Conservation (phyloP, 257 asterid genomes). For the Nicotiana obtusifolia region DNA sequence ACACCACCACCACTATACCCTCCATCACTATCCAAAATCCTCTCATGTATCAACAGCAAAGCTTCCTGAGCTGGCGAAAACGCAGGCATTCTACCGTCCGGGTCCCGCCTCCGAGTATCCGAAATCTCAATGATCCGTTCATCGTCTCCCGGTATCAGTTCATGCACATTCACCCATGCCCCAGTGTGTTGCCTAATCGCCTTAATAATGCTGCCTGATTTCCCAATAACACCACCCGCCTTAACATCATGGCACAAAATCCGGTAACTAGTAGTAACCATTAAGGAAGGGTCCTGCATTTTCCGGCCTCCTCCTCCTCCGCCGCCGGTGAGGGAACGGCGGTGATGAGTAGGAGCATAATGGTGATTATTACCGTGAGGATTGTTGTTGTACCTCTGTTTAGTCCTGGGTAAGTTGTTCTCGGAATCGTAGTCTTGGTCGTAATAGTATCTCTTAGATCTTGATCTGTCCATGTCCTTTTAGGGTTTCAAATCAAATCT, state of each 20-base stretch:
- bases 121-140: slow-evolving; percentile 92
- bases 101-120: slow-evolving; percentile 65
- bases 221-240: slow-evolving; percentile 96
- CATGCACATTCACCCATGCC: slow-evolving; percentile 92
- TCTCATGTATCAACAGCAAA: slow-evolving; percentile 68
- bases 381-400: slow-evolving; percentile 15
- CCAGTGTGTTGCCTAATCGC: slow-evolving; percentile 90
- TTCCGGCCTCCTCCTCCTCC: slow-evolving; percentile 52
- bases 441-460: slow-evolving; percentile 74
- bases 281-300: slow-evolving; percentile 41
- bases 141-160: slow-evolving; percentile 74
- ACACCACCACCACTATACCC: slow-evolving; percentile 41
- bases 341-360: slow-evolving; percentile 11
- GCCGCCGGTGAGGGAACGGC: slow-evolving; percentile 14
- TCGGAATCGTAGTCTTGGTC: slow-evolving; percentile 77
- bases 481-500: background rate
- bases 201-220: slow-evolving; percentile 80
- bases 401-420: slow-evolving; percentile 38
- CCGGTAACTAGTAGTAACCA: slow-evolving; percentile 82
- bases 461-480: slow-evolving; percentile 65
- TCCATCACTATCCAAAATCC: slow-evolving; percentile 72
- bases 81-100: slow-evolving; percentile 61
- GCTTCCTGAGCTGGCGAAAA: slow-evolving; percentile 96
- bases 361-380: slow-evolving; percentile 1
- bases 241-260: slow-evolving; percentile 76